Conservation (phyloP, 148 eudicot genomes). For the Chenopodium album region DNA sequence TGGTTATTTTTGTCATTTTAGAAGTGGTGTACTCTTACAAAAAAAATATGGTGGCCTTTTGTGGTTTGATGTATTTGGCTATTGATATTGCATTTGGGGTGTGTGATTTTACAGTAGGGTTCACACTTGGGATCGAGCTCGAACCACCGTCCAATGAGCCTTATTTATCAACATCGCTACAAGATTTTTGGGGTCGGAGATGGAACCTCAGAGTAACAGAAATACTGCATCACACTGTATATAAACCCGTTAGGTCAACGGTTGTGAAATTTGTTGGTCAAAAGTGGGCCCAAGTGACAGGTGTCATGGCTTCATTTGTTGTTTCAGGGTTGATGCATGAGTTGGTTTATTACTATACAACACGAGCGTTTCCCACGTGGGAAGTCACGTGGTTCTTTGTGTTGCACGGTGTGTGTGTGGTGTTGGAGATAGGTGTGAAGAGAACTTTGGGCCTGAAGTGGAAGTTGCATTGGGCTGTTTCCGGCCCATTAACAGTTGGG, state of each 20-base stretch:
- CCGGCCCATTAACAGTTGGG: constrained; percentile 58
- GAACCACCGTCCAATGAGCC: constrained; percentile 58
- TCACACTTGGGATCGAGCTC: constrained; percentile 39
- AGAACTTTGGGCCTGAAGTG: constrained; percentile 27
- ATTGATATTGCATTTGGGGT: constrained; percentile 24
- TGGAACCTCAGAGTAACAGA: constrained; percentile 50
- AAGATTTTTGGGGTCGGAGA: constrained; percentile 66
- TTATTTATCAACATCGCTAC: constrained; percentile 49
- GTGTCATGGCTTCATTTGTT: constrained; percentile 43
- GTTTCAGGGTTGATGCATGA: constrained; percentile 87
- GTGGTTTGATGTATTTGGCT: constrained; percentile 24
- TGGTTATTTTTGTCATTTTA: not conserved
- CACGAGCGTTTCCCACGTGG: constrained; percentile 62
- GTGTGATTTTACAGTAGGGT: constrained; percentile 20
- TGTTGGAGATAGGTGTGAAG: constrained; percentile 45
- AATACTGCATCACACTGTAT: constrained; percentile 37
- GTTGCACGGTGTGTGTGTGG: constrained; percentile 56
- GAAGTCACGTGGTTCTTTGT: constrained; percentile 72
- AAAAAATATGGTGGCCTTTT: constrained; percentile 9
- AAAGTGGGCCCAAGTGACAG: constrained; percentile 34
- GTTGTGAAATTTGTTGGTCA: constrained; percentile 24
- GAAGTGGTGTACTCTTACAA: not conserved
- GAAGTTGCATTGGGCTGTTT: constrained; percentile 43
- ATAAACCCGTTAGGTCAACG: constrained; percentile 36
- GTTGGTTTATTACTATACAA: constrained; percentile 48